These are phyloP conservation scores for Paracorniculantispora psalliotae DNA, from an alignment of 2,329 filamentous ascomycete species.

Conservation along the genomic window DNA sequence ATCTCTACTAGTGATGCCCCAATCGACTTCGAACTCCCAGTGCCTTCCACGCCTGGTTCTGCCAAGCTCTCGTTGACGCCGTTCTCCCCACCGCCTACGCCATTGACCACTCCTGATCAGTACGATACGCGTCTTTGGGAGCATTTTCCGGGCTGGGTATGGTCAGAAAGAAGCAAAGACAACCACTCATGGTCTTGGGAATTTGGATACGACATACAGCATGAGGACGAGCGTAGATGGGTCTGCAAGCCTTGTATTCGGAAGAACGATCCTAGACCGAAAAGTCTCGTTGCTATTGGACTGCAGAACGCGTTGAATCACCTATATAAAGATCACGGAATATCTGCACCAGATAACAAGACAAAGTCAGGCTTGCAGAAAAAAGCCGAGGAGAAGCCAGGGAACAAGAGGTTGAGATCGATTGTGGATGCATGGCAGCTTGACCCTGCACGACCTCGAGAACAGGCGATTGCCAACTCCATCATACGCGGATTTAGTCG, in stretches of 20 bases:
- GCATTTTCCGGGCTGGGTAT: not conserved
- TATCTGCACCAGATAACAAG: not conserved
- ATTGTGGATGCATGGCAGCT: not conserved
- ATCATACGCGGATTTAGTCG: conserved; percentile 1
- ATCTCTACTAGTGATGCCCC: no score
- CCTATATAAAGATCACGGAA: conserved; percentile 1
- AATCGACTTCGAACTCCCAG: not conserved
- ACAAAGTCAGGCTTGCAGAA: not conserved
- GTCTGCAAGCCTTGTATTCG: conserved; percentile 4
- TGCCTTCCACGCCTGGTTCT: not conserved
- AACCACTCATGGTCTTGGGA: not conserved
- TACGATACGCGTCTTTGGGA: not conserved
- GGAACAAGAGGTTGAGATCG: not conserved
- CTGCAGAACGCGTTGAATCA: conserved; percentile 5
- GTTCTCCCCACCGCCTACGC: no score
- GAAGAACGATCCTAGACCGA: not conserved
- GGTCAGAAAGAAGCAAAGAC: not conserved
- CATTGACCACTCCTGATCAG: no score
- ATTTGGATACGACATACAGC: conserved; percentile 12
- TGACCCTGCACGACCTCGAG: not conserved
- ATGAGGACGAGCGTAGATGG: conserved; percentile 1
- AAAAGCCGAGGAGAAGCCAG: not conserved
- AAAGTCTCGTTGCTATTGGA: not conserved
- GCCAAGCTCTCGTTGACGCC: no score
- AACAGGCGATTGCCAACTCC: conserved; percentile 6